Conservation (phyloP, 2,329 filamentous ascomycete genomes). For the Ophiostoma australiae region DNA sequence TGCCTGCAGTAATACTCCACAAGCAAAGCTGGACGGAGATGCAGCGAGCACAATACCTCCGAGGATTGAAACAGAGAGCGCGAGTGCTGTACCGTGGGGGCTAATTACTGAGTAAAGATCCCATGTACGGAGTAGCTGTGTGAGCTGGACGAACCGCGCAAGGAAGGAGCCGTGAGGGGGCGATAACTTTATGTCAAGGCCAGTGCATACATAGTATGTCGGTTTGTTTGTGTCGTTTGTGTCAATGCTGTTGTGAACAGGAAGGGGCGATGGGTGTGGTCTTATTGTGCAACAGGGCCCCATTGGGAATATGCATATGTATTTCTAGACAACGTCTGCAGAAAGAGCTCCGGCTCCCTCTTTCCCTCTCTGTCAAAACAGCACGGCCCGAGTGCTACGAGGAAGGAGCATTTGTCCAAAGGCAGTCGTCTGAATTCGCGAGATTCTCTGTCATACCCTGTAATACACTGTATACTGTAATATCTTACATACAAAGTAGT, state of each 20-base stretch:
- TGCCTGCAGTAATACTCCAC: neutral
- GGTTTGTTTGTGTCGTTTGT: neutral
- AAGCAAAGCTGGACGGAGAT: too few species aligned
- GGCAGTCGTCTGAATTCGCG: too few species aligned
- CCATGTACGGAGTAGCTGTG: too few species aligned
- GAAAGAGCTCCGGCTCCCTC: neutral
- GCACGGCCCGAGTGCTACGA: neutral
- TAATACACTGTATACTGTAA: neutral
- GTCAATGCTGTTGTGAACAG: neutral
- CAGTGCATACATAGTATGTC: too few species aligned
- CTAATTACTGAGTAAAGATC: neutral
- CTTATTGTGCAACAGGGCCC: neutral
- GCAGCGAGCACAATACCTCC: too few species aligned
- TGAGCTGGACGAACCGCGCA: neutral
- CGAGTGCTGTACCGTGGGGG: neutral
- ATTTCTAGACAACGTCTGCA: neutral
- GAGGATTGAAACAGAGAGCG: neutral
- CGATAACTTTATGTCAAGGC: neutral
- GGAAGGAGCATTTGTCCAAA: neutral
- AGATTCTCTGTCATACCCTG: neutral
- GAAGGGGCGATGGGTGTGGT: neutral
- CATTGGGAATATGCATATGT: neutral
- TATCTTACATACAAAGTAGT: too few species aligned
- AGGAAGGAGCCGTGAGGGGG: slow-evolving; percentile 1
- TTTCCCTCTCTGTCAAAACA: neutral